A percentile compares a stretch with the other conserved stretches of the same genome.
Conservation (phyloP, 1,284 basidiomycete species). For the Marasmius tenuissimus region DNA sequence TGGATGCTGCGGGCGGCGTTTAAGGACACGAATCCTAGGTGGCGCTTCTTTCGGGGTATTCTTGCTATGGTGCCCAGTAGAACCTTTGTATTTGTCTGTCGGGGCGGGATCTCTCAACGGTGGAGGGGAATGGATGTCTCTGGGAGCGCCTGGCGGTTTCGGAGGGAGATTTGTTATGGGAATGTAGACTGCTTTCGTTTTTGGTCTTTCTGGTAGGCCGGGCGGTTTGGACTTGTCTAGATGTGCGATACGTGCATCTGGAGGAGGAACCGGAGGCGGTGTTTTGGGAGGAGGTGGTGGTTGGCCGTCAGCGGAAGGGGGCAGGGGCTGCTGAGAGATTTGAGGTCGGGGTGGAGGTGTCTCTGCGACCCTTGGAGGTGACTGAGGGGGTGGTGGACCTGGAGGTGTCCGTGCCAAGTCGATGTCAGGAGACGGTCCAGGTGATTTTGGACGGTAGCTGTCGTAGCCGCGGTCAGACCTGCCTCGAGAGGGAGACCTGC, state of each 20-base stretch:
- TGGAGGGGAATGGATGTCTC: slow-evolving; percentile 45
- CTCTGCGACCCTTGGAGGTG: neutral
- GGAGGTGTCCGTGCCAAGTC: slow-evolving; percentile 7
- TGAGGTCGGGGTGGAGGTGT: slow-evolving; percentile 7
- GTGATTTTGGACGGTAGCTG: slow-evolving; percentile 17
- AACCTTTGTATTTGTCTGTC: neutral
- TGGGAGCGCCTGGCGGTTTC: slow-evolving; percentile 33
- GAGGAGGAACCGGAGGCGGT: slow-evolving; percentile 13
- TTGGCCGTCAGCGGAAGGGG: slow-evolving; percentile 15
- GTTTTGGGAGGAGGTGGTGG: slow-evolving; percentile 11
- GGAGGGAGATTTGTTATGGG: slow-evolving; percentile 13
- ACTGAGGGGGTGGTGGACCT: slow-evolving; percentile 13
- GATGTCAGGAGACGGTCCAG: slow-evolving; percentile 6
- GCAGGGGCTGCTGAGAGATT: slow-evolving; percentile 7
- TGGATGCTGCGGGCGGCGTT: slow-evolving; percentile 19
- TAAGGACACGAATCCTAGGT: slow-evolving; percentile 8
- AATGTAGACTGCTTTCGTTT: slow-evolving; percentile 17
- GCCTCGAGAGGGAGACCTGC: slow-evolving; percentile 2
- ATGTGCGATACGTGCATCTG: slow-evolving; percentile 2
- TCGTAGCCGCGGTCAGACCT: slow-evolving; percentile 13
- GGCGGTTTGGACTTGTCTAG: slow-evolving; percentile 17
- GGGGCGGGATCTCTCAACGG: neutral
- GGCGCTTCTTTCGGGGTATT: slow-evolving; percentile 2
- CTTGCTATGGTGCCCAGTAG: neutral
- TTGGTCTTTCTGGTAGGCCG: slow-evolving; percentile 1